Percentiles rank a stretch among this genome's conserved stretches.
Conservation (phyloP, 208 protist genomes). For the Lotmaria passim region DNA sequence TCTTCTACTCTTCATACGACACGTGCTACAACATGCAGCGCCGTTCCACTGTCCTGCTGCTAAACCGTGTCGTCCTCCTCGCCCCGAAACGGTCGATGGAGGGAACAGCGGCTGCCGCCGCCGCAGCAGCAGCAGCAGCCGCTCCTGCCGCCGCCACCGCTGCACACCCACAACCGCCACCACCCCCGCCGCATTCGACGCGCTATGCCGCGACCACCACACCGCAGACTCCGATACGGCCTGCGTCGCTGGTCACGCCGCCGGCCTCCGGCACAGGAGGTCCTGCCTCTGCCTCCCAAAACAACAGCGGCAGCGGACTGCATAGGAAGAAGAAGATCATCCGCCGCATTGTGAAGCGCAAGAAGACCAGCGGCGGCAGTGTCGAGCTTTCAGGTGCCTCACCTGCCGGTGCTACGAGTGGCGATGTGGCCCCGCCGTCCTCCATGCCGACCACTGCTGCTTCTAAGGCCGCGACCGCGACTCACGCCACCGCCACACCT, state of each 20-base stretch:
- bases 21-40: constrained; percentile 20
- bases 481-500: not conserved
- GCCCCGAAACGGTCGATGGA: constrained; percentile 26
- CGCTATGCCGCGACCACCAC: not conserved
- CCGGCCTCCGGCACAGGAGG: not conserved
- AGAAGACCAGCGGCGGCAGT: not conserved
- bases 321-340: constrained; percentile 40
- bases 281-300: not conserved
- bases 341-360: constrained; percentile 38
- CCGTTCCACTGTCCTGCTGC: constrained; percentile 6
- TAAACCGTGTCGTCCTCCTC: constrained; percentile 14
- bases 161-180: not conserved
- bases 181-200: not conserved
- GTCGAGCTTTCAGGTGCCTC: not conserved
- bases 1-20: not conserved
- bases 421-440: too few relatives aligned
- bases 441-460: not conserved
- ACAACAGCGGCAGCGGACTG: not conserved
- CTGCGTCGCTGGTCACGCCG: constrained; percentile 26
- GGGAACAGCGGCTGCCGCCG: not conserved
- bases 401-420: not conserved
- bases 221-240: not conserved
- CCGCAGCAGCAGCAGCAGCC: not conserved
- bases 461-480: not conserved
- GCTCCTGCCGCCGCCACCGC: constrained; percentile 1